Evolutionary conservation across 2,329 filamentous ascomycete species (phyloP), one percentile per base, ranked within the genome.

Genomic region (Aplosporella prunicola): DNA sequence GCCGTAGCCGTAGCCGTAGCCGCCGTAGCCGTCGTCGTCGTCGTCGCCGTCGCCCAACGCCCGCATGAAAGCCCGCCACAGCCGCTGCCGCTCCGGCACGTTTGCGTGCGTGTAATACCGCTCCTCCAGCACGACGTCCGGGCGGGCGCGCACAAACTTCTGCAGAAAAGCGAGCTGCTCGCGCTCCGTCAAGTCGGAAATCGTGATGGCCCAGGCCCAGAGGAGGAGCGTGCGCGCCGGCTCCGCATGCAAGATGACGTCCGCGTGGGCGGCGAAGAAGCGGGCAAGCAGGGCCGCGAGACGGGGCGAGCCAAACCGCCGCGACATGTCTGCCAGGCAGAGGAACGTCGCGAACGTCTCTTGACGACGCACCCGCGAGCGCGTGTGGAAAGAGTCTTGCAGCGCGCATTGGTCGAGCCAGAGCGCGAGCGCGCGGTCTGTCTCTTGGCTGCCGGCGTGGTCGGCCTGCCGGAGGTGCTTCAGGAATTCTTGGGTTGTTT

Each of bases 251-350:
- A 40, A 10, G 10, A 35, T 22, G 24, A 25, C 26, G 18, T 14
- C 24, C 3, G 31, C 37, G 16, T 35, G 32, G 24, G 20, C 20
- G 15, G 25, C 13, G 31, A 40, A 40, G 31, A 40, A 40, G 25
- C 13, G 3, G 4, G 15, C 11, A 14, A 28, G 20, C 15, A 35
- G 25, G 11, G 10, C 26, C 20, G 24, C 37, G 6, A 40, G 13
- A 9, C 25, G 24, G 11, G 25, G 37, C n/a, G 37, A 34, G 14
- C 20, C 16, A n/a, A 35, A 34, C 10, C 24, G 15, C 20, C 37
- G 37, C 10, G 31, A 35, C 13, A 40, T 13, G 31, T 40, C 37
- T 13, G 37, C 31, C 10, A 40, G 25, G 10, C 15, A 18, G 13
- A 35, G 14, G 37, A 40, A 40, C 14, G 30, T 16, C 17, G 36